phyloP scores from a whole-genome alignment of 192 early-diverging fungal genomes.

The Coemansia sp. region DNA sequence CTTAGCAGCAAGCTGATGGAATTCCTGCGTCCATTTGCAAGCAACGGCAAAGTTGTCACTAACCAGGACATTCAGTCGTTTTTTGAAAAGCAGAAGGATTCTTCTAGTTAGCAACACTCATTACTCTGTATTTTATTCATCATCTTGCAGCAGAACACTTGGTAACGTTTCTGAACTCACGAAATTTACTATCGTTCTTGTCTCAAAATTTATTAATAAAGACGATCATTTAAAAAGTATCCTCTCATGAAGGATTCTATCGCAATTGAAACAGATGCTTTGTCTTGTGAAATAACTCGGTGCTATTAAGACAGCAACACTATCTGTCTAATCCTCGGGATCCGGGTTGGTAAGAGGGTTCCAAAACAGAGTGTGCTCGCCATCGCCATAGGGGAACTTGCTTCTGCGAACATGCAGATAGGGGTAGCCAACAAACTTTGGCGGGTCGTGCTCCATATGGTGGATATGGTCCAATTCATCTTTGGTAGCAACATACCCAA shows the following conservation, averaged over 20 bases:
- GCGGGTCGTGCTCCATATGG: constrained; percentile 55
- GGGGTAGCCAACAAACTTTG: constrained; percentile 43
- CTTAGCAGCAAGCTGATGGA: constrained; percentile 68
- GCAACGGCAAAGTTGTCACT: constrained; percentile 73
- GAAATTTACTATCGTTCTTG: too few species aligned
- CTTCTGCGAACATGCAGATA: constrained; percentile 48
- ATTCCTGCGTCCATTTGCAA: constrained; percentile 70
- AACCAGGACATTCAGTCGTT: constrained; percentile 72
- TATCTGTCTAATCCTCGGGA: constrained; percentile 37
- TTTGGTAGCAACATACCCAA: constrained; percentile 43
- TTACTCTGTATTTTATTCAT: not conserved
- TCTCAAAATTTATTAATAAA: not conserved
- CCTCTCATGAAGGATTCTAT: too few species aligned
- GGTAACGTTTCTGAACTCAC: too few species aligned
- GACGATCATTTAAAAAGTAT: too few species aligned
- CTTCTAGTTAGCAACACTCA: constrained; percentile 1
- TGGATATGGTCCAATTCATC: constrained; percentile 53
- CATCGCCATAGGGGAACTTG: constrained; percentile 55
- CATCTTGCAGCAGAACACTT: not conserved
- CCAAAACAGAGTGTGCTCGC: constrained; percentile 52
- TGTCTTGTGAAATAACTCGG: too few species aligned
- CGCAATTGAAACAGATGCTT: too few species aligned
- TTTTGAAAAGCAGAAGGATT: constrained; percentile 56
- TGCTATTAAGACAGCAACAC: too few species aligned
- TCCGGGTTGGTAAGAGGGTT: constrained; percentile 54